Evolutionary conservation across 2,329 filamentous ascomycete species (phyloP).

Genomic region (Fusarium nodosum): DNA sequence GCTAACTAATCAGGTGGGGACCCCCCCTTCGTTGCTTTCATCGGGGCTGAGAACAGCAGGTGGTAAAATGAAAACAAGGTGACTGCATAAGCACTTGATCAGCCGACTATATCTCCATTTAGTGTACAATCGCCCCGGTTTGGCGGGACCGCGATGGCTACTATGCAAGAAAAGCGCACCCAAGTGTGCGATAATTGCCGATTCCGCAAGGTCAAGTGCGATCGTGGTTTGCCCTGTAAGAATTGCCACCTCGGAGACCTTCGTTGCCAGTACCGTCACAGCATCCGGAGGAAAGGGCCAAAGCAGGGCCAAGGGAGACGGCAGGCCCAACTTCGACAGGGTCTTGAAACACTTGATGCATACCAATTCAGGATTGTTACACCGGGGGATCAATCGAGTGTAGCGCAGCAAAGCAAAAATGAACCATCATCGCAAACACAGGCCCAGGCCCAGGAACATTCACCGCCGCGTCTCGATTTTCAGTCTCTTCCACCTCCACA

Average conservation of each 20-base stretch:
- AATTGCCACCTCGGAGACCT: conserved; percentile 49
- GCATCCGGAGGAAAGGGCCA: conserved; percentile 50
- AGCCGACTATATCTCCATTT: conserved; percentile 38
- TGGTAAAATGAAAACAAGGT: conserved; percentile 2
- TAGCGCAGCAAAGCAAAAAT: background rate
- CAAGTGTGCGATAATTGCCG: conserved; percentile 53
- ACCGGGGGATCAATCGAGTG: conserved; percentile 3
- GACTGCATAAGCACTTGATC: background rate
- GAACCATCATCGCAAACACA: background rate
- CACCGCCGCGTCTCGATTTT: background rate
- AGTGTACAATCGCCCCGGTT: conserved; percentile 8
- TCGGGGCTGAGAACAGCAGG: conserved; percentile 29
- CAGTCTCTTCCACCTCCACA: background rate
- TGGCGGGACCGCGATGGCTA: conserved; percentile 16
- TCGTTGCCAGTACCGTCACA: conserved; percentile 51
- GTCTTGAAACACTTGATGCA: conserved; percentile 23
- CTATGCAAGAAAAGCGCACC: conserved; percentile 20
- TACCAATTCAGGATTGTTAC: conserved; percentile 46
- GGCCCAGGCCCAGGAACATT: background rate
- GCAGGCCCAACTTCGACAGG: conserved; percentile 49
- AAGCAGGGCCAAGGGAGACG: conserved; percentile 50
- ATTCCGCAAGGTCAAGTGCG: conserved; percentile 54
- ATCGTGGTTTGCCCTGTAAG: conserved; percentile 51
- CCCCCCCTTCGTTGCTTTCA: conserved; percentile 22
- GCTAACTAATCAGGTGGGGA: conserved; percentile 1